phyloP scores from a whole-genome alignment of 2,329 filamentous ascomycete genomes.

The Colletotrichum eremochloae region DNA sequence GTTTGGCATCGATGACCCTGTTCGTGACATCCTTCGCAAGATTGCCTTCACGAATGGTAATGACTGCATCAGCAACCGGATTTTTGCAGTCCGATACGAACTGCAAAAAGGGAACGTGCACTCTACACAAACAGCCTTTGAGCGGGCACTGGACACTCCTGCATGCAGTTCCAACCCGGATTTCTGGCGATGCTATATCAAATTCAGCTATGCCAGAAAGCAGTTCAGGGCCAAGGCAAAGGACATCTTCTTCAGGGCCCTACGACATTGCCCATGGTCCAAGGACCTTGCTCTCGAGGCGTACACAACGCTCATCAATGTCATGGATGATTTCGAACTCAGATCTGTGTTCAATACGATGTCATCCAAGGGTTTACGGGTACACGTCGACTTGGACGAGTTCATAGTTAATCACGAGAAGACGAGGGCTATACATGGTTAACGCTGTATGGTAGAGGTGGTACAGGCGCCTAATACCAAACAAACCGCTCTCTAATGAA shows the following conservation, averaged over 20 bases:
- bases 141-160: slow-evolving; percentile 61
- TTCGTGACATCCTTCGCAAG: slow-evolving; percentile 74
- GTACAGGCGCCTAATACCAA: neutral
- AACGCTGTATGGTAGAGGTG: neutral
- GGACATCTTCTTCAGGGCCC: slow-evolving; percentile 62
- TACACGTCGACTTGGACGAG: slow-evolving; percentile 66
- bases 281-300: slow-evolving; percentile 66
- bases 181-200: slow-evolving; percentile 66
- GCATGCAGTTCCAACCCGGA: slow-evolving; percentile 55
- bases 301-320: slow-evolving; percentile 59
- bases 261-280: slow-evolving; percentile 63
- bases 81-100: slow-evolving; percentile 68
- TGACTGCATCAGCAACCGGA: slow-evolving; percentile 59
- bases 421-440: slow-evolving; percentile 20
- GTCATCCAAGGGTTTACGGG: slow-evolving; percentile 62
- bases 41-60: slow-evolving; percentile 58
- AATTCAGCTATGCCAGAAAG: slow-evolving; percentile 57
- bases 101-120: slow-evolving; percentile 61
- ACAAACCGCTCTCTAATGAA: neutral
- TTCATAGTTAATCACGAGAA: slow-evolving; percentile 55
- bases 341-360: slow-evolving; percentile 63
- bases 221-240: slow-evolving; percentile 58
- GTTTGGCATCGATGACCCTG: slow-evolving; percentile 80
- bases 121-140: slow-evolving; percentile 65
- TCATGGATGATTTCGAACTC: slow-evolving; percentile 63